Conservation (phyloP, 352 stramenopile genomes). For the Globisporangium takayamanum region DNA sequence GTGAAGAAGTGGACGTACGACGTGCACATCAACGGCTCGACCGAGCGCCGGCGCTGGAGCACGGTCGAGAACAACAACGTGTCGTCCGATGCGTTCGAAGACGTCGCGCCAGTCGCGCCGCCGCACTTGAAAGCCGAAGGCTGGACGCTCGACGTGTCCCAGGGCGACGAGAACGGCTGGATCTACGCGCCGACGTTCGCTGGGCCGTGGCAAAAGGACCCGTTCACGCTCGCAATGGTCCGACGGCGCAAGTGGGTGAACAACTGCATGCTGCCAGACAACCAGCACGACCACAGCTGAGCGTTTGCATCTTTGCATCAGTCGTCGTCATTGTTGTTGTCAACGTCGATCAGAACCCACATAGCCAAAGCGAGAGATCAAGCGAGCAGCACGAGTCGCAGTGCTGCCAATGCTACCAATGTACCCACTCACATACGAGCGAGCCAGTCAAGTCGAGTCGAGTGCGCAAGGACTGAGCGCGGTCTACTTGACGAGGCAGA, state of each 20-base stretch:
- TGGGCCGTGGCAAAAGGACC: slow-evolving; percentile 71
- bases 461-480: too few relatives aligned
- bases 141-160: slow-evolving; percentile 72
- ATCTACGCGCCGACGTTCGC: slow-evolving; percentile 74
- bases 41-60: slow-evolving; percentile 71
- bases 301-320: too few relatives aligned
- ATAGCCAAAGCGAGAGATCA: too few relatives aligned
- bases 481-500: too few relatives aligned
- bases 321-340: too few relatives aligned
- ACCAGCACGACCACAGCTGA: slow-evolving; percentile 8
- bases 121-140: slow-evolving; percentile 44
- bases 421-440: too few relatives aligned
- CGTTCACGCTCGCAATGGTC: slow-evolving; percentile 65
- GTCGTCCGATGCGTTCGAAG: slow-evolving; percentile 57
- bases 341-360: too few relatives aligned
- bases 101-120: slow-evolving; percentile 58
- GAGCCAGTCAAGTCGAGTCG: too few relatives aligned
- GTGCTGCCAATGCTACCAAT: too few relatives aligned
- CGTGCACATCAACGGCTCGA: slow-evolving; percentile 41
- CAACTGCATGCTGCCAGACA: slow-evolving; percentile 30
- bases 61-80: slow-evolving; percentile 52
- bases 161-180: slow-evolving; percentile 79
- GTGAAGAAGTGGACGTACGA: slow-evolving; percentile 73
- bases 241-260: slow-evolving; percentile 82
- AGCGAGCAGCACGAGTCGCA: too few relatives aligned